Base-by-base conservation (phyloP, 225 moss, liverwort and hornwort genomes). In the Takakia lepidozioides region DNA sequence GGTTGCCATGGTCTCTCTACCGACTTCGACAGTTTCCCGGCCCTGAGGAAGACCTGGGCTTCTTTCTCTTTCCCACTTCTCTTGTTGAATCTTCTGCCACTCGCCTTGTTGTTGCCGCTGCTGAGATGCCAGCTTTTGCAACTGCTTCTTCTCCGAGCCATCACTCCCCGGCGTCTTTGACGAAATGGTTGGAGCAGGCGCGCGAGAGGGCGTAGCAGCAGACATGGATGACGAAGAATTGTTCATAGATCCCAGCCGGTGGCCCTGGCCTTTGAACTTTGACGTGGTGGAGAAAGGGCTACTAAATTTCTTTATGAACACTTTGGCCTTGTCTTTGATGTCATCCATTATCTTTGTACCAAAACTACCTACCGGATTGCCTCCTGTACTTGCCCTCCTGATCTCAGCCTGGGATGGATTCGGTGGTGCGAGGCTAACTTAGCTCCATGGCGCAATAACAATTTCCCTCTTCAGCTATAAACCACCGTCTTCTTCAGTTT, bases 231-330 rank as follows among this genome's bases (percentile, higher is more conserved):
- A 60, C 40, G 39, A 32, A 7, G 21, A 8, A 39, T 42, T 55
- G 1, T 36, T 19, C 4, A 55, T 34, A 9, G 54, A 62, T 0
- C 74, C 74, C 10, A 70, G 60, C 4, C 56, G 56, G 48, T 75
- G 61, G 13, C 75, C 75, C 27, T 75, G 69, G 7, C 75, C 75
- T 32, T 43, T 69, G 58, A 75, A 75, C 13, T 61, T 55, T 5
- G 34, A 56, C 0, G 46, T 37, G 59, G 54, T 52, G 28, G 60
- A 23, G 26, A 70, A 70, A 1, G 52, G 40, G 19, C 17, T 54
- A 29, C 38, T 40, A 1, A 75, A 51, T 53, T 55, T 70, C 54
- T 66, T 75, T 35, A 74, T 50, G 1, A 68, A 56, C 2, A 63
- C 50, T 48, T 72, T 72, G 11, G 61, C 57, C 52, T 72, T 72